Conservation (phyloP, 192 early-diverging fungal species). For the Chytriomyces sp. region DNA sequence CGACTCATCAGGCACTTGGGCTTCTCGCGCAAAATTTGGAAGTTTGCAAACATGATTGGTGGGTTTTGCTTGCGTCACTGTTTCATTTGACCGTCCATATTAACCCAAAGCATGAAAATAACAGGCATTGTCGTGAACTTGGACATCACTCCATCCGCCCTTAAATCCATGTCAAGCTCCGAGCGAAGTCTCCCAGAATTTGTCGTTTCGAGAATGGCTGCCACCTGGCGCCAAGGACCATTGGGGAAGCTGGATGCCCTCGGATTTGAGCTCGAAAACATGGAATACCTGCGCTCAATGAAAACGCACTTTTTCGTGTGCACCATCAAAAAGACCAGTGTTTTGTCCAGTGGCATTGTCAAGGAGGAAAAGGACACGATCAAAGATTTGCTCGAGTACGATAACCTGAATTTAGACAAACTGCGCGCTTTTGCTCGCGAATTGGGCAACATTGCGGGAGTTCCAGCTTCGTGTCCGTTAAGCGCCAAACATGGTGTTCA, state of each 20-base stretch:
- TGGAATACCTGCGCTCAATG: slow-evolving; percentile 51
- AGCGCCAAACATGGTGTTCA: slow-evolving; percentile 48
- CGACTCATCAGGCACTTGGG: slow-evolving; percentile 48
- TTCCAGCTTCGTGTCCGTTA: slow-evolving; percentile 38
- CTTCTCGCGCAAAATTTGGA: slow-evolving; percentile 44
- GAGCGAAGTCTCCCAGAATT: slow-evolving; percentile 46
- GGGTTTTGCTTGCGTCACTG: background rate
- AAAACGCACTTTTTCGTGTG: slow-evolving; percentile 48
- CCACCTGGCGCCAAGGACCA: slow-evolving; percentile 39
- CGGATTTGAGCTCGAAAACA: slow-evolving; percentile 48
- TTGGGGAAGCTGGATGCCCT: slow-evolving; percentile 40
- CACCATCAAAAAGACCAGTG: slow-evolving; percentile 36
- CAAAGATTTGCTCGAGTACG: slow-evolving; percentile 32
- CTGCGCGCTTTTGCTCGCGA: slow-evolving; percentile 38
- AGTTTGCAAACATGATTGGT: slow-evolving; percentile 52
- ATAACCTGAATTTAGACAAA: slow-evolving; percentile 44
- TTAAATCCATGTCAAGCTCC: slow-evolving; percentile 5
- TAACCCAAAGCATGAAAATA: background rate
- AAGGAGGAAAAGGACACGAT: slow-evolving; percentile 24
- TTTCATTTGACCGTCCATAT: background rate
- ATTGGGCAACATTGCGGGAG: slow-evolving; percentile 35
- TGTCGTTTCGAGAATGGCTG: slow-evolving; percentile 29
- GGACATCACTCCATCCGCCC: slow-evolving; percentile 38
- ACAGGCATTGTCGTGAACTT: slow-evolving; percentile 50
- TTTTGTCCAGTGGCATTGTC: slow-evolving; percentile 37